Evolutionary conservation across 208 protist genomes (phyloP).

Genomic region (Crithidia thermophila): DNA sequence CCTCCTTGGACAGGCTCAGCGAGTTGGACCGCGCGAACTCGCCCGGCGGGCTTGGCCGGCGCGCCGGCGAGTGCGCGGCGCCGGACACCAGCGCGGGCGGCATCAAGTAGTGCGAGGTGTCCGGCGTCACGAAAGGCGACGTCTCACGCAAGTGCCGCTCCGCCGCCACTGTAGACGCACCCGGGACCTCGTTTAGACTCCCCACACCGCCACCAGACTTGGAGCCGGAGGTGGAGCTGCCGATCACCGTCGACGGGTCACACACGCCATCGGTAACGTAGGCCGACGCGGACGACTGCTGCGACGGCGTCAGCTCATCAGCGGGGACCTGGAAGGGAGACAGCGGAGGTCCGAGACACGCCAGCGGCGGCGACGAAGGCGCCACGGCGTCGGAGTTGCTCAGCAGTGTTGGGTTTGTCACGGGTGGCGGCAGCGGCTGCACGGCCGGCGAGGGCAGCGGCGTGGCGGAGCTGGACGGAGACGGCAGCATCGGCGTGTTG

Average conservation of each 20-base stretch:
- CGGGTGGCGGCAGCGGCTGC: background rate
- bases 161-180: no score
- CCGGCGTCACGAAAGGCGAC: slow-evolving; percentile 6
- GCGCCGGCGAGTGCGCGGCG: background rate
- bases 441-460: background rate
- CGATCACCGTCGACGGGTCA: background rate
- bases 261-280: background rate
- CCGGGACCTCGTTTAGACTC: no score
- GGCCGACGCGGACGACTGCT: slow-evolving; percentile 4
- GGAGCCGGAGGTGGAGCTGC: slow-evolving; percentile 8
- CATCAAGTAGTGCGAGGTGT: slow-evolving; percentile 8
- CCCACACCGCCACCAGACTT: slow-evolving; percentile 5
- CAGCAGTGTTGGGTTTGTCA: background rate
- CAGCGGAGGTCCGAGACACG: background rate
- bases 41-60: background rate
- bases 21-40: slow-evolving; percentile 15
- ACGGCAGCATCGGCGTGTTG: background rate
- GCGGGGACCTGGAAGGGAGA: slow-evolving; percentile 15
- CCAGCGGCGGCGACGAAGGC: background rate
- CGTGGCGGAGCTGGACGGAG: background rate
- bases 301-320: background rate
- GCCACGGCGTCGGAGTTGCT: background rate
- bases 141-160: background rate
- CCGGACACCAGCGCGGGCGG: slow-evolving; percentile 5
- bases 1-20: slow-evolving; percentile 11